Evolutionary conservation across 495 filamentous ascomycete species (phyloP).

Genomic region (Thozetella sp.): DNA sequence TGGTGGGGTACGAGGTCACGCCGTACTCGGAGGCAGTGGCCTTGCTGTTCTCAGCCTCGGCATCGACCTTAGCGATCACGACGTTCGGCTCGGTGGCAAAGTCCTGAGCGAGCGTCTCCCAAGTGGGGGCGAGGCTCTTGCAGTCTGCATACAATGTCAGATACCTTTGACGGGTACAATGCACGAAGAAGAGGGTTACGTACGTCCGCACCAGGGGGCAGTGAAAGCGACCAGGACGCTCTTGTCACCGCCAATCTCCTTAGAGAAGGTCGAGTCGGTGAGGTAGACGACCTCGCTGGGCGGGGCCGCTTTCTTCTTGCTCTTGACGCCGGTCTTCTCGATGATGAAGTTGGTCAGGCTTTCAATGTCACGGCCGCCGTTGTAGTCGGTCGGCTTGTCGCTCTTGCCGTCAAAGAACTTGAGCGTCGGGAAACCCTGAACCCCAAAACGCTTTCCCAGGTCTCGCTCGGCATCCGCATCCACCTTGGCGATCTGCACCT

Average conservation of each 20-base stretch:
- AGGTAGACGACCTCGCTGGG: conserved; percentile 79
- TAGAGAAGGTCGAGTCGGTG: conserved; percentile 77
- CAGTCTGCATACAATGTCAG: conserved; percentile 67
- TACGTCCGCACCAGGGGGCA: conserved; percentile 96
- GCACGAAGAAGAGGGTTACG: conserved; percentile 37
- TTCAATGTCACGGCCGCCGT: conserved; percentile 85
- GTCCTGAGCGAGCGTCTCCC: conserved; percentile 85
- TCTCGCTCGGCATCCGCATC: conserved; percentile 88
- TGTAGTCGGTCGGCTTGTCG: conserved; percentile 83
- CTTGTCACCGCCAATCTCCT: conserved; percentile 79
- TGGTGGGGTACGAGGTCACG: conserved; percentile 87
- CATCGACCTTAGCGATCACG: conserved; percentile 92
- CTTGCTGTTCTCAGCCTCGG: conserved; percentile 83
- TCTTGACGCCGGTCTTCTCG: conserved; percentile 84
- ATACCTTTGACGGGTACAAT: background rate
- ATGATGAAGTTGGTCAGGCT: conserved; percentile 78
- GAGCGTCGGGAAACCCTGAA: conserved; percentile 94
- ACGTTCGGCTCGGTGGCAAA: conserved; percentile 77
- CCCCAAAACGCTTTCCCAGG: conserved; percentile 80
- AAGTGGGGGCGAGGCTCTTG: conserved; percentile 89
- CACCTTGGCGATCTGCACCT: conserved; percentile 91
- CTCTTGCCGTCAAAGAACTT: conserved; percentile 99
- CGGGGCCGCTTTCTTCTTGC: conserved; percentile 66
- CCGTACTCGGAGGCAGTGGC: conserved; percentile 75
- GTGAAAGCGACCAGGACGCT: conserved; percentile 95